A percentile compares a stretch with the other conserved stretches of the same genome.
Evolutionary conservation across 1,284 basidiomycete genomes (phyloP).

Genomic region (Clitocybe nebularis): DNA sequence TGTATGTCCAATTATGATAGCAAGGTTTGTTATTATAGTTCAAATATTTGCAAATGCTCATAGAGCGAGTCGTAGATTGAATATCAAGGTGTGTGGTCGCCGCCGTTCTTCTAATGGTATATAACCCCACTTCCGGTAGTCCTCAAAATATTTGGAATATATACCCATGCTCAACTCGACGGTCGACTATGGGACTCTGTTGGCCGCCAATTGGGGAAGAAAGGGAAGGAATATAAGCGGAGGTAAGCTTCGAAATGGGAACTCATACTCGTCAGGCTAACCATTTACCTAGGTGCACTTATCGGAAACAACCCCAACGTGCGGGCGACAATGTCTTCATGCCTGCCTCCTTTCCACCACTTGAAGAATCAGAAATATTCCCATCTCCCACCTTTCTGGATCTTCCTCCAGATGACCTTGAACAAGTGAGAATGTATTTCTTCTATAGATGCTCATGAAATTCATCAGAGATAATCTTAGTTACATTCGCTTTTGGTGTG

Average conservation of each 20-base stretch:
- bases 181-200: constrained; percentile 55
- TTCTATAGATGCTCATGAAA: neutral
- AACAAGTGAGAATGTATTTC: constrained; percentile 31
- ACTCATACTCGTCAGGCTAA: too few species aligned
- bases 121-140: constrained; percentile 11
- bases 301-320: constrained; percentile 34
- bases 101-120: neutral
- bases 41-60: too few species aligned
- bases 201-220: constrained; percentile 44
- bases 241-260: constrained; percentile 11
- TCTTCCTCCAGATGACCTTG: constrained; percentile 37
- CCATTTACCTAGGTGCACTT: constrained; percentile 47
- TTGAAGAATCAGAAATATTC: constrained; percentile 15
- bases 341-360: constrained; percentile 39
- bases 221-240: constrained; percentile 49
- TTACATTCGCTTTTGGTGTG: constrained; percentile 57
- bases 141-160: constrained; percentile 52
- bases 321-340: constrained; percentile 40
- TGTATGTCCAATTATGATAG: constrained; percentile 49
- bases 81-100: constrained; percentile 41
- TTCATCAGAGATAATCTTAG: constrained; percentile 30
- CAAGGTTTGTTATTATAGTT: constrained; percentile 33
- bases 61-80: constrained; percentile 36
- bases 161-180: constrained; percentile 57
- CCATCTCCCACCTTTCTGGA: constrained; percentile 17